Evolutionary conservation across 2,329 filamentous ascomycete species (phyloP), one percentile per base, ranked within the genome.

Genomic region (Pezicula radicicola): DNA sequence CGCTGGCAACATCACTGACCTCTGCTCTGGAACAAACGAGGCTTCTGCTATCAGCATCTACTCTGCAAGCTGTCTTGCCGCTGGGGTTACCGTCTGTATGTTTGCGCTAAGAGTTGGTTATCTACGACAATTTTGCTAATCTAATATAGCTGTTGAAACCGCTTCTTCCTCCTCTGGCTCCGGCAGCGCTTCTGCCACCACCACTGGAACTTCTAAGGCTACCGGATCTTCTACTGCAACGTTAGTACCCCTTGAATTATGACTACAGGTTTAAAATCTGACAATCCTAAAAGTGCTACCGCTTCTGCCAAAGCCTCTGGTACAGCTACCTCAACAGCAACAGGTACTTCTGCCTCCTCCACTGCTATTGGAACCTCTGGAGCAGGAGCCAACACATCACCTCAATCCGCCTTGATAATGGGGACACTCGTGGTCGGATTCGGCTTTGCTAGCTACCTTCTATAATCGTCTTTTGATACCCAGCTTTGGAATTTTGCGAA

Each of bases 81-180:
- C 13, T 35, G 52, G 52, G 45, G 41, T 55, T 27, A 55, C 53
- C 41, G 59, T 61, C 49, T 48, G 58, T 60, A 58, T 30, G 56
- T 42, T 13, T 6, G 19, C 21, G 21, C 42, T 43, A 13, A 37
- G 37, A 16, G 30, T 40, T 4, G 10, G 35, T 21, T 39, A 15
- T 13, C 35, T 13, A 5, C 46, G 16, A 46, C 25, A 8, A 39
- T 19, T 16, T 50, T 39, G 28, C 47, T 54, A 28, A 53, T 28
- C 47, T 41, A 19, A 30, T 40, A n/a, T 45, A 47, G 51, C 54
- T 51, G 53, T 56, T 50, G 37, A 53, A 28, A 46, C 49, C 27
- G 43, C 55, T 27, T 50, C 55, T 33, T 56, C 55, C 28, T 41
- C 54, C 21, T 46, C 57, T 4, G 50, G 43, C 37, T 46, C 51